phyloP scores from a whole-genome alignment of 2,329 filamentous ascomycete genomes.

The Trichoderma polysporum region DNA sequence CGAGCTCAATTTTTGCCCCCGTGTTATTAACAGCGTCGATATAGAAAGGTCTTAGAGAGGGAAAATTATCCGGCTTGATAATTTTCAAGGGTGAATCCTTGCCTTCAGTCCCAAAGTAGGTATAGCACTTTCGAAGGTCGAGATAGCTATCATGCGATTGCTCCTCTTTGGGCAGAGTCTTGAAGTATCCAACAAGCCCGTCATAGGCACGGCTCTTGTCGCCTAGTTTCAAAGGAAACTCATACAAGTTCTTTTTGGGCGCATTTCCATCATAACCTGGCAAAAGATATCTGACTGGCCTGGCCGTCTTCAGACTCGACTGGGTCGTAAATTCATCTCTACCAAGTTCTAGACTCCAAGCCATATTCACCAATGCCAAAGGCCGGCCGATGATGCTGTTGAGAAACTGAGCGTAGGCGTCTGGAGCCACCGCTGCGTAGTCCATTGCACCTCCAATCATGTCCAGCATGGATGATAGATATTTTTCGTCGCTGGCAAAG shows the following conservation, averaged over 20 bases:
- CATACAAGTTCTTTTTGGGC: background rate
- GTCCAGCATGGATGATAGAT: constrained; percentile 33
- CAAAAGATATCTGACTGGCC: background rate
- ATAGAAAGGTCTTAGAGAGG: constrained; percentile 30
- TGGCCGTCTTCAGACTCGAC: background rate
- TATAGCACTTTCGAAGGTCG: constrained; percentile 29
- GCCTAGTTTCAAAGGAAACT: constrained; percentile 40
- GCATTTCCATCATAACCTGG: background rate
- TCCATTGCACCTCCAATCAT: constrained; percentile 37
- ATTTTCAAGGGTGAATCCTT: constrained; percentile 10
- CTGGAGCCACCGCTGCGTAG: constrained; percentile 31
- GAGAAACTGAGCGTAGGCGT: constrained; percentile 37
- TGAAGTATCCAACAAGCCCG: constrained; percentile 43
- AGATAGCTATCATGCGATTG: constrained; percentile 12
- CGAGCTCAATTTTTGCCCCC: background rate
- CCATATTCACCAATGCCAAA: constrained; percentile 42
- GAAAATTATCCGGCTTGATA: constrained; percentile 25
- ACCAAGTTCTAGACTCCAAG: constrained; percentile 40
- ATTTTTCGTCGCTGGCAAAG: constrained; percentile 26
- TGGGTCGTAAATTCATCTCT: constrained; percentile 22
- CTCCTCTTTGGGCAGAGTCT: constrained; percentile 21
- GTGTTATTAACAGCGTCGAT: background rate
- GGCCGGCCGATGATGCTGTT: constrained; percentile 41
- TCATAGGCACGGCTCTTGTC: constrained; percentile 35
- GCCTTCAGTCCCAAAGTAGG: constrained; percentile 25